Conservation (phyloP, 345 rosid species). For the Arabidopsis suecica region DNA sequence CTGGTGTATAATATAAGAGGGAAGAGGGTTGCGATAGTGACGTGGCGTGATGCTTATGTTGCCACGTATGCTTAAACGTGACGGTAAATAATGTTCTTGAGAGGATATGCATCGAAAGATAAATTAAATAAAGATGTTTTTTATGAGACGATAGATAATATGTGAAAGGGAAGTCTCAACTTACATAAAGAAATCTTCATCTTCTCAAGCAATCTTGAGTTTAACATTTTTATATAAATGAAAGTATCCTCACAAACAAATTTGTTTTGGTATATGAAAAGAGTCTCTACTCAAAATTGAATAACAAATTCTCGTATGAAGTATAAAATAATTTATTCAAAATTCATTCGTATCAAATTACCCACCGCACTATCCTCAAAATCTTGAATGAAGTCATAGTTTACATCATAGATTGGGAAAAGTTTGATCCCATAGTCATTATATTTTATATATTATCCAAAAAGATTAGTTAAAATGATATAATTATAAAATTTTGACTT, state of each 20-base stretch:
- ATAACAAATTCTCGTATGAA: background rate
- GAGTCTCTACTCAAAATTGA: background rate
- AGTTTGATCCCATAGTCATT: constrained; percentile 34
- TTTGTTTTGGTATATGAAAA: no score
- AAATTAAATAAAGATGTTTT: background rate
- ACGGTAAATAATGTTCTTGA: constrained; percentile 39
- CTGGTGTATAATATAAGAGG: constrained; percentile 32
- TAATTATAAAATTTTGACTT: constrained; percentile 19
- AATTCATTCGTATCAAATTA: constrained; percentile 27
- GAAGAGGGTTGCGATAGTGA: constrained; percentile 34
- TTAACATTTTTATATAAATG: background rate
- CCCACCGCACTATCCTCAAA: constrained; percentile 43
- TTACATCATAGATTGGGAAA: constrained; percentile 39
- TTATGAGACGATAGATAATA: background rate
- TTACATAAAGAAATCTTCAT: constrained; percentile 24
- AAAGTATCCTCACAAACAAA: background rate
- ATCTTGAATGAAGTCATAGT: constrained; percentile 39
- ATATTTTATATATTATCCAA: constrained; percentile 1
- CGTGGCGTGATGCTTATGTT: constrained; percentile 31
- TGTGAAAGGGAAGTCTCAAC: constrained; percentile 47
- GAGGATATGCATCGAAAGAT: constrained; percentile 32
- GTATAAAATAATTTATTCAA: background rate
- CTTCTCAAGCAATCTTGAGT: constrained; percentile 19
- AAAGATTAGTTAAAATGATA: background rate
- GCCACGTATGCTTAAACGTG: constrained; percentile 48